Evolutionary conservation across 345 rosid species (phyloP).

Genomic region (Eucalyptus erythrocorys): DNA sequence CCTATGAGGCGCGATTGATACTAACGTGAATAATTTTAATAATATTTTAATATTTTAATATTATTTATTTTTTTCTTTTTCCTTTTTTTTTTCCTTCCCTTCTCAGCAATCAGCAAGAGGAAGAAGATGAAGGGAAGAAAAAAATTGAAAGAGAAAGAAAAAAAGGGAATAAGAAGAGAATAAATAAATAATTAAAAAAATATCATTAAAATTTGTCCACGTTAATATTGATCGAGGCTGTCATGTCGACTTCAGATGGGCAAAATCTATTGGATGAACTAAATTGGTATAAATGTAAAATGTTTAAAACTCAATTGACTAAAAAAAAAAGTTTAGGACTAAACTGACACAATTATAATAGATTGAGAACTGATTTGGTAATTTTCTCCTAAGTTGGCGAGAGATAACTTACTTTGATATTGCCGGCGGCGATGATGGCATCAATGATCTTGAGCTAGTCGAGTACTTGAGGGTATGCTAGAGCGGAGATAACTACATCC

Average conservation of each 20-base stretch:
- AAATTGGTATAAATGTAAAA: no score
- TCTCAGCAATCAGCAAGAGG: accelerated
- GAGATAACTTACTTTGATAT: slow-evolving; percentile 21
- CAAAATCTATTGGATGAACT: neutral
- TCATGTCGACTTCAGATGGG: no score
- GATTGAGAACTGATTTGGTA: neutral
- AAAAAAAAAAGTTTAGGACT: accelerated
- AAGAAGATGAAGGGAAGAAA: neutral
- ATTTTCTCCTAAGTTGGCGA: neutral
- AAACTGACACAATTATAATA: no score
- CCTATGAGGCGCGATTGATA: accelerated
- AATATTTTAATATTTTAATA: no score
- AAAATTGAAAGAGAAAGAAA: no score
- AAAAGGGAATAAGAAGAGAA: no score
- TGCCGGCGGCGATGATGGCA: slow-evolving; percentile 33
- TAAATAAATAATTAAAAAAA: no score
- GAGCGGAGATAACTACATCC: slow-evolving; percentile 24
- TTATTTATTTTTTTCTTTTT: accelerated
- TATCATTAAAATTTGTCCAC: no score
- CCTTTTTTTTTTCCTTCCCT: neutral
- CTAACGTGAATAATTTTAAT: accelerated
- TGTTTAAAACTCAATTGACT: no score
- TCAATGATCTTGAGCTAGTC: slow-evolving; percentile 26
- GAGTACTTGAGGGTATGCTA: slow-evolving; percentile 16
- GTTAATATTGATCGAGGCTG: accelerated